phyloP scores from a whole-genome alignment of 2,329 filamentous ascomycete species.

The Fusarium fracticaudum region DNA sequence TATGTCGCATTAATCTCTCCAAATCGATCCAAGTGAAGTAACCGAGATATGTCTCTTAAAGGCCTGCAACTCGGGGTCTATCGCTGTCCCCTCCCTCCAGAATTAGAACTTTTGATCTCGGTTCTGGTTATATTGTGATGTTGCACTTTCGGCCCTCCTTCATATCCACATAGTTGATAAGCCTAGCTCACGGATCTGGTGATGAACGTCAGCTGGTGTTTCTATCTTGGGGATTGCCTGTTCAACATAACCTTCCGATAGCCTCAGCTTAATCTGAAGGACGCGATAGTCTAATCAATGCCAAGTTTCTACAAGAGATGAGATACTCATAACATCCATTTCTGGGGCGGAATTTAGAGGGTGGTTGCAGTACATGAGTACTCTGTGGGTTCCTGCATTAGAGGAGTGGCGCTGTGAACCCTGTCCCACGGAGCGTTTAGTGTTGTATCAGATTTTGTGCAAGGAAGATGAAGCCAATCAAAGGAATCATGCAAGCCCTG shows the following conservation, averaged over 20 bases:
- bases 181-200: conserved; percentile 21
- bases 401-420: conserved; percentile 14
- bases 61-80: conserved; percentile 2
- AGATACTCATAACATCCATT: conserved; percentile 15
- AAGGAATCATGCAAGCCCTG: background rate
- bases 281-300: conserved; percentile 20
- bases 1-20: conserved; percentile 5
- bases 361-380: background rate
- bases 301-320: conserved; percentile 22
- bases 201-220: conserved; percentile 10
- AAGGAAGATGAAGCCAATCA: conserved; percentile 27
- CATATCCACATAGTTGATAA: conserved; percentile 15
- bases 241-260: conserved; percentile 6
- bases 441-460: conserved; percentile 33
- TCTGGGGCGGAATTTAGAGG: background rate
- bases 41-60: conserved; percentile 14
- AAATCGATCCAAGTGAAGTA: conserved; percentile 6
- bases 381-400: conserved; percentile 43
- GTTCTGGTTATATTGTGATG: conserved; percentile 26
- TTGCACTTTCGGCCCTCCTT: conserved; percentile 9
- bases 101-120: conserved; percentile 34
- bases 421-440: conserved; percentile 12
- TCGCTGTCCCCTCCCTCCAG: conserved; percentile 4
- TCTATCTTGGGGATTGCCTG: conserved; percentile 20
- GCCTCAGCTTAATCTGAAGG: background rate